Evolutionary conservation across 305 asterid species (phyloP), one percentile per base, ranked within the genome.

Genomic region (Withania somnifera): DNA sequence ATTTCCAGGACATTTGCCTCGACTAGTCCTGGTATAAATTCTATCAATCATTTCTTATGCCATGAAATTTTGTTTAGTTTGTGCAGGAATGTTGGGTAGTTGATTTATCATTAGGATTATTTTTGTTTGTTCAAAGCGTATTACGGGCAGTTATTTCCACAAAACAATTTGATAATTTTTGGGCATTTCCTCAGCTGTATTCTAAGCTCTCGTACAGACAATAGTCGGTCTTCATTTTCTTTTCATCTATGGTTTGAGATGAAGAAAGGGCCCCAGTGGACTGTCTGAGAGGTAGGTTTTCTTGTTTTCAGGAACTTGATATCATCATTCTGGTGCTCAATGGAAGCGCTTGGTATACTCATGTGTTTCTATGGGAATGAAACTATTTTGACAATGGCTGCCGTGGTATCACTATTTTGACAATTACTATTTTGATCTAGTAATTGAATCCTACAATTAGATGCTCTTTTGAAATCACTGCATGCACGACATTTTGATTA

Each of bases 1-100:
- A 69, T 76, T 77, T 26, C n/a, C 84, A 82, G 64, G 85, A 81
- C 20, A 78, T 36, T 42, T 51, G 71, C 78, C 52, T 11, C 11
- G n/a, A 30, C 63, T 1, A 11, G 63, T 75, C 45, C 15, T 75
- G 61, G 45, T 75, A 75, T 75, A 5, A n/a, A 17, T 75, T 50
- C 38, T 28, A 75, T 28, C 80, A 75, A 50, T 75, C 26, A 24
- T 40, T 61, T 77, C 40, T 64, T 57, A 8, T 52, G 64, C 73
- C 81, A 56, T 50, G 51, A 57, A 56, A 53, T 81, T 58, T 79
- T 57, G 80, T 73, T 17, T 75, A 50, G 8, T 75, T 50, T 47
- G 61, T 75, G 61, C 14, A 50, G 61, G 61, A 75, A 26, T 51
- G 80, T 75, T 11, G 2, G 30, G 20, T 69, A 66, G 80, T 77